Evolutionary conservation across 768 basidiomycete genomes (phyloP), one percentile per base, ranked within the genome.

Genomic region (Pulveroboletus frians): DNA sequence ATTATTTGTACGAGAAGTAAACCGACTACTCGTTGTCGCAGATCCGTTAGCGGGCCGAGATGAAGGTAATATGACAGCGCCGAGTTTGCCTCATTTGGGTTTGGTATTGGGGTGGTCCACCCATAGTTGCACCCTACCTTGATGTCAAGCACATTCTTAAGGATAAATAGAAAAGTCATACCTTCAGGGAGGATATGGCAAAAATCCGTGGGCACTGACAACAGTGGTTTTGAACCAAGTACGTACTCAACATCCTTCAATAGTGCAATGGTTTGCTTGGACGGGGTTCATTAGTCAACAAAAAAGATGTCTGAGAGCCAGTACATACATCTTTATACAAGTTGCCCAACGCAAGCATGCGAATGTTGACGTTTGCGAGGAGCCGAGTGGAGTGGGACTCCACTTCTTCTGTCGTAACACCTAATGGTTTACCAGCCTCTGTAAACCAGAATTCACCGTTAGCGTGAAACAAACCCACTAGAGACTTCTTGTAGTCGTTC

Each of bases 61-160:
- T 91, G 84, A 49, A 88, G 69, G 65, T 87, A 92, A 71, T 96
- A 97, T 3, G 87, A 84, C 45, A 98, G 63, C 2, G 86, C 79
- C 6, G 87, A 90, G 70, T 98, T 99, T 42, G 84, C 73, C 68
- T 99, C 87, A 57, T 89, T 83, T 3, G 81, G 77, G 65, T 98
- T 97, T 4, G 83, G 82, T 21, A 95, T 79, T 2, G 75, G 74
- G 3, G 77, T 60, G 7, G 80, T 73, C 75, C 82, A 85, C 46
- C 84, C 74, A 57, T 76, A 77, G 61, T 92, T 85, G 39, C 79
- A 83, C 5, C 77, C 92, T 93, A 60, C 10, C 21, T 41, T 1
- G 52, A 44, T 18, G 46, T 68, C 30, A 61, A 36, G 39, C 47
- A 34, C 34, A 52, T 15, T 32, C 30, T 36, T 14, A 23, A 35